These are phyloP conservation scores for Chrysosporium queenslandicum DNA, from an alignment of 2,329 filamentous ascomycete species.

Conservation along the genomic window DNA sequence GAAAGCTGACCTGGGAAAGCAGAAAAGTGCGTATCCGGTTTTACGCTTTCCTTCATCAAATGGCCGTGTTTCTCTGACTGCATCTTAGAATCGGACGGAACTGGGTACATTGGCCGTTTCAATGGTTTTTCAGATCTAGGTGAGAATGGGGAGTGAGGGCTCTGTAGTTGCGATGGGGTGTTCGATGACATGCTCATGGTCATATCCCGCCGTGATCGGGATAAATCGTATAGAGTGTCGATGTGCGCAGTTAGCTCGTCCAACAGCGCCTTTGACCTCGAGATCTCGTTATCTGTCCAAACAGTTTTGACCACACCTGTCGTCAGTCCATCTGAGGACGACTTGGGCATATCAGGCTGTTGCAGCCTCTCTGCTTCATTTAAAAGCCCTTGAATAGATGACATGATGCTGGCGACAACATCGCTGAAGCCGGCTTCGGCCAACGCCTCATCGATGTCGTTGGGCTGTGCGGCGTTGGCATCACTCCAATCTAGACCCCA, in stretches of 20 bases:
- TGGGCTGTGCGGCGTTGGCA: slow-evolving; percentile 46
- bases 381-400: slow-evolving; percentile 53
- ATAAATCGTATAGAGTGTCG: slow-evolving; percentile 56
- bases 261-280: slow-evolving; percentile 48
- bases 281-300: slow-evolving; percentile 44
- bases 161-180: slow-evolving; percentile 17
- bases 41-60: background rate
- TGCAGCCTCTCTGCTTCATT: slow-evolving; percentile 53
- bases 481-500: slow-evolving; percentile 60
- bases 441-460: slow-evolving; percentile 53
- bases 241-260: slow-evolving; percentile 53
- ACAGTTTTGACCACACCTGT: slow-evolving; percentile 32
- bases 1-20: background rate
- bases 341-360: slow-evolving; percentile 30
- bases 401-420: slow-evolving; percentile 54
- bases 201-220: slow-evolving; percentile 44
- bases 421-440: slow-evolving; percentile 54
- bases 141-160: slow-evolving; percentile 1
- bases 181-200: slow-evolving; percentile 30
- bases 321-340: slow-evolving; percentile 30
- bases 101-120: slow-evolving; percentile 21
- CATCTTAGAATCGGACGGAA: background rate
- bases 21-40: background rate
- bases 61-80: background rate
- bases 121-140: slow-evolving; percentile 17